Base-by-base conservation (phyloP, 176 grass and related monocot genomes). In the Melocanna baccifera region DNA sequence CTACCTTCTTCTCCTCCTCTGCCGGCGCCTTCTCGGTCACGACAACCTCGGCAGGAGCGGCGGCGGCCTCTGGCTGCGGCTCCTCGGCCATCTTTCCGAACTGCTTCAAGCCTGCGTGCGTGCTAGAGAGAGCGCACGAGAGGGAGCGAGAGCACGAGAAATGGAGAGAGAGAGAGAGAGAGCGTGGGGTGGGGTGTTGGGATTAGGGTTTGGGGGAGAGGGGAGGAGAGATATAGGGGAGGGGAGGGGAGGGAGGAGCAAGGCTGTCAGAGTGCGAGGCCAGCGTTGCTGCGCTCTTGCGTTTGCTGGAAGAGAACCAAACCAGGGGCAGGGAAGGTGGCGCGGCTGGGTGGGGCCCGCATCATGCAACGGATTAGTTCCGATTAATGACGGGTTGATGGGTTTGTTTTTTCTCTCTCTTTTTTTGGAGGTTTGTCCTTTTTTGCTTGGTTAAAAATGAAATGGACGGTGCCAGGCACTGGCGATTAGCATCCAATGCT, bases 41-140 rank as follows among this genome's bases (percentile, higher is more conserved):
- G 23, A 83, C 85, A 19, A 92, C 88, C 67, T 87, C 91, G 0
- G 77, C 39, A 3, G 84, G 80, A 22, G 62, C 34, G 30, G 81
- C 81, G 39, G 85, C 40, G 30, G 87, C 71, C 85, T 82, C 65
- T 18, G 88, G 80, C 63, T 89, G 78, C 69, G 90, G 78, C 81
- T 97, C 95, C 69, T 94, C 87, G 14, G 92, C 92, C 95, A 97
- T 97, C 55, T 75, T 39, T 71, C 74, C 37, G 51, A 85, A 72
- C 39, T 51, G n/a, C 7, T 47, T 61, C 52, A 61, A 40, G 64
- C 43, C 1, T 79, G 22, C 68, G 62, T 46, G 25, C 16, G 55
- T 19, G 26, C 73, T 42, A 28, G 59, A 72, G 53, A 75, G 81
- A 47, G 37, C 50, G 20, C 28, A 42, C 40, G 42, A 37, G 6